Evolutionary conservation across 345 rosid genomes (phyloP).

Genomic region (Heritiera littoralis): DNA sequence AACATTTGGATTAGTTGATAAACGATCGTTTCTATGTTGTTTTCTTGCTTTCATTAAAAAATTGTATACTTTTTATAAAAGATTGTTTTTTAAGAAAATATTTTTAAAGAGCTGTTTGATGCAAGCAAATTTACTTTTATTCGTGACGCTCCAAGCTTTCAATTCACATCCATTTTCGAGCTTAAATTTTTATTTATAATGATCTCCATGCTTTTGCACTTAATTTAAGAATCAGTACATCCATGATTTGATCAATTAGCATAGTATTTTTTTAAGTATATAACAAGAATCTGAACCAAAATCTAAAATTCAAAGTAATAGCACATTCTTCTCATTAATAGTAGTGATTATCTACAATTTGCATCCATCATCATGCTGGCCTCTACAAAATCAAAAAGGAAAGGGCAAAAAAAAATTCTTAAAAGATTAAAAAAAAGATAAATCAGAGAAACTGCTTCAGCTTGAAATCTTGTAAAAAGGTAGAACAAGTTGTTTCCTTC

Average conservation of each 20-base stretch:
- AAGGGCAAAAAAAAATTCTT: background rate
- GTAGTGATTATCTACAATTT: background rate
- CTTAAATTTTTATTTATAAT: background rate
- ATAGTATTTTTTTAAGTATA: background rate
- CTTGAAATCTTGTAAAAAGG: background rate
- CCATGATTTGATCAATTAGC: no score
- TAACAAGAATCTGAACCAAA: background rate
- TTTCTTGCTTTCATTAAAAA: no score
- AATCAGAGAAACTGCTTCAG: background rate
- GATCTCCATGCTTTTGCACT: background rate
- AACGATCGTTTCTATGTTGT: no score
- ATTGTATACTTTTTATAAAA: no score
- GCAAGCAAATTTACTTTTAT: background rate
- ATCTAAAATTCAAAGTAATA: background rate
- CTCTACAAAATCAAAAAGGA: background rate
- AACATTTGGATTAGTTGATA: no score
- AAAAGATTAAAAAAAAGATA: background rate
- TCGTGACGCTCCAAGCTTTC: no score
- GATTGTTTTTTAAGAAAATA: no score
- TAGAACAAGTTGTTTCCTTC: slow-evolving; percentile 35
- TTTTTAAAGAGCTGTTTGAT: background rate
- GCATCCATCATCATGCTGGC: background rate
- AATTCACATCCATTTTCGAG: background rate
- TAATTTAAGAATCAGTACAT: no score
- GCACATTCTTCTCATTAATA: background rate